Conservation (phyloP, 345 rosid species). For the Litchi chinensis region DNA sequence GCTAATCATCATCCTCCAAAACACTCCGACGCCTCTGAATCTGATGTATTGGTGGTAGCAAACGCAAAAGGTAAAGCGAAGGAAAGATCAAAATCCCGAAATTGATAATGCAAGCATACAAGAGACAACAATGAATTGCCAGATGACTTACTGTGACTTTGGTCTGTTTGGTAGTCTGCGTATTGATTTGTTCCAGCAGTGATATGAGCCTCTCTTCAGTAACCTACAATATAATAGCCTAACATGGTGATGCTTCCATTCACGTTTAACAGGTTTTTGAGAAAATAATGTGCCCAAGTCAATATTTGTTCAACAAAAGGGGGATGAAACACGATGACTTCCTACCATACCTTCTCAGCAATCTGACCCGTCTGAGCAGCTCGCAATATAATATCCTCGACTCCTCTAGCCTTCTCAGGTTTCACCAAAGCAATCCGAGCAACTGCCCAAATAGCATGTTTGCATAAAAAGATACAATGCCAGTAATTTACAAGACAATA, state of each 20-base stretch:
- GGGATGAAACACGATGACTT: conserved; percentile 1
- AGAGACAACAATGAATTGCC: not conserved
- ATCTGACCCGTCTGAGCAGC: conserved; percentile 96
- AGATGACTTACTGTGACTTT: conserved; percentile 76
- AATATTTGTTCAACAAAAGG: not conserved
- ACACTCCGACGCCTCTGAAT: conserved; percentile 94
- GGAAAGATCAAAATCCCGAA: not conserved
- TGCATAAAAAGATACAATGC: not conserved
- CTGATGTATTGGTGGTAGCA: conserved; percentile 41
- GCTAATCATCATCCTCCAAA: conserved; percentile 81
- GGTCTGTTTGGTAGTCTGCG: conserved; percentile 83
- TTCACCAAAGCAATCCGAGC: conserved; percentile 96
- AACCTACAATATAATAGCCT: conserved; percentile 46
- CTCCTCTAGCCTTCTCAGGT: conserved; percentile 97
- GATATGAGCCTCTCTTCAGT: conserved; percentile 90
- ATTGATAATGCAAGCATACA: not conserved
- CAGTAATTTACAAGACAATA: not conserved
- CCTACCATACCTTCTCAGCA: conserved; percentile 69
- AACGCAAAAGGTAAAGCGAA: not conserved
- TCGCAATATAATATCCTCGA: conserved; percentile 85
- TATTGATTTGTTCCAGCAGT: conserved; percentile 90
- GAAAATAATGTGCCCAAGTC: not conserved
- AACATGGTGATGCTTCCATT: not conserved
- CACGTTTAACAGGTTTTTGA: not conserved
- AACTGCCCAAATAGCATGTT: conserved; percentile 39